These are phyloP conservation scores for Gynostemma pentaphyllum DNA, from an alignment of 306 rosid genomes.

Conservation along the genomic window DNA sequence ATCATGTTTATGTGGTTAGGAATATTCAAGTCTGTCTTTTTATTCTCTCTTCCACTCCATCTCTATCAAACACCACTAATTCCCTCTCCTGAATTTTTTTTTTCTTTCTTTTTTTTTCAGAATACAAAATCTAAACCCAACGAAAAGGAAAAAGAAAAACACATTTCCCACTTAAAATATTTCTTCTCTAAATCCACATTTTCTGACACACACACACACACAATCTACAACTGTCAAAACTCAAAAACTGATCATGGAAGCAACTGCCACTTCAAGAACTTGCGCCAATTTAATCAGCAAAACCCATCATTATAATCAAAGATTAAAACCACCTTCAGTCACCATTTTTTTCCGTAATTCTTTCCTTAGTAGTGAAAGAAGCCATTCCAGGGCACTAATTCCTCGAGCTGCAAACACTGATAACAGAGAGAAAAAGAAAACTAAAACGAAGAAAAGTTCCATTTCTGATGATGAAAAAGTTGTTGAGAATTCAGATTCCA, in stretches of 20 bases:
- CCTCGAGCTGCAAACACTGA: conserved; percentile 6
- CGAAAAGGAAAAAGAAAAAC: no score
- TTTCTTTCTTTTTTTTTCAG: neutral
- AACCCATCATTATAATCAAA: neutral
- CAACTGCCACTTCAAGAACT: conserved; percentile 14
- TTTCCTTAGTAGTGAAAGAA: neutral
- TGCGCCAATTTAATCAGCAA: neutral
- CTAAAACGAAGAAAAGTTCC: conserved; percentile 1
- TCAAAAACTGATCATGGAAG: neutral
- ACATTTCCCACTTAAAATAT: neutral
- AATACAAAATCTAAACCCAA: neutral
- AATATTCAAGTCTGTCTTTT: neutral
- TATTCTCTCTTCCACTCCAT: neutral
- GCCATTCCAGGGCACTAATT: neutral
- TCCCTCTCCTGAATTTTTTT: neutral
- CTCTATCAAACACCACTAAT: conserved; percentile 1
- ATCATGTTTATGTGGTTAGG: conserved; percentile 5
- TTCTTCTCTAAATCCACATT: neutral
- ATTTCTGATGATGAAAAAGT: conserved; percentile 2
- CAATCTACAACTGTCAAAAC: neutral
- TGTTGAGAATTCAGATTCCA: neutral
- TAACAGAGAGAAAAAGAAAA: conserved; percentile 4
- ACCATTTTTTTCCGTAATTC: neutral
- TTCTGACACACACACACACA: neutral
- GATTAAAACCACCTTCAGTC: conserved; percentile 2